phyloP scores from a whole-genome alignment of 1,284 basidiomycete species.

The Fomes fomentarius region DNA sequence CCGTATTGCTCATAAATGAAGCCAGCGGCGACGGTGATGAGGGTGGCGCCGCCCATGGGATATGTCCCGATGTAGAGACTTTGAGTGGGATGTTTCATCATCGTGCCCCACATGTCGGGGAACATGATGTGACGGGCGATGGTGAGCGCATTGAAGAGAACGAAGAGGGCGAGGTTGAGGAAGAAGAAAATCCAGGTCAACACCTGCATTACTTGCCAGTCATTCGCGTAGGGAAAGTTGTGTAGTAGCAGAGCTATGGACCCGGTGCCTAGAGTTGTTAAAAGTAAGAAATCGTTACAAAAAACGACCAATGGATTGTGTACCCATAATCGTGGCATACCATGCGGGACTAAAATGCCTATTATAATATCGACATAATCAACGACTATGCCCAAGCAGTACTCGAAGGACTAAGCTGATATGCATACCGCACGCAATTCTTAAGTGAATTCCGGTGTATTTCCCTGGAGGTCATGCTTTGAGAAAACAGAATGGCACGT shows the following conservation, averaged over 20 bases:
- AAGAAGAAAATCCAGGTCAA: conserved; percentile 51
- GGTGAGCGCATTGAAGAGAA: conserved; percentile 45
- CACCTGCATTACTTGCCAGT: conserved; percentile 32
- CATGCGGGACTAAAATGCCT: conserved; percentile 53
- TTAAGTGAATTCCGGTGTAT: no score
- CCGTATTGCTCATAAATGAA: conserved; percentile 34
- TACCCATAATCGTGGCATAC: conserved; percentile 43
- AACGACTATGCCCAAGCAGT: no score
- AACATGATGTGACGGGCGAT: conserved; percentile 52
- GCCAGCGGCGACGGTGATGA: conserved; percentile 38
- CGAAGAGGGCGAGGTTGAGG: conserved; percentile 57
- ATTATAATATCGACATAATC: no score
- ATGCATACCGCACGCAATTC: no score
- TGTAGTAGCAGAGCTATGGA: conserved; percentile 40
- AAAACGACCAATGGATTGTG: not conserved
- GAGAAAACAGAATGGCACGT: no score
- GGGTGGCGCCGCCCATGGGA: conserved; percentile 63
- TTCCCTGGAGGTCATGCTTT: no score
- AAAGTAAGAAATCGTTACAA: not conserved
- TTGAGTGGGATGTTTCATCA: conserved; percentile 54
- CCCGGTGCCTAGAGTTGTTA: conserved; percentile 41
- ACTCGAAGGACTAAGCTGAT: no score
- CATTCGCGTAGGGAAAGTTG: conserved; percentile 42
- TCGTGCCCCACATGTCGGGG: conserved; percentile 40
- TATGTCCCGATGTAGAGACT: conserved; percentile 63